Evolutionary conservation across 345 rosid species (phyloP).

Genomic region (Sonneratia caseolaris): DNA sequence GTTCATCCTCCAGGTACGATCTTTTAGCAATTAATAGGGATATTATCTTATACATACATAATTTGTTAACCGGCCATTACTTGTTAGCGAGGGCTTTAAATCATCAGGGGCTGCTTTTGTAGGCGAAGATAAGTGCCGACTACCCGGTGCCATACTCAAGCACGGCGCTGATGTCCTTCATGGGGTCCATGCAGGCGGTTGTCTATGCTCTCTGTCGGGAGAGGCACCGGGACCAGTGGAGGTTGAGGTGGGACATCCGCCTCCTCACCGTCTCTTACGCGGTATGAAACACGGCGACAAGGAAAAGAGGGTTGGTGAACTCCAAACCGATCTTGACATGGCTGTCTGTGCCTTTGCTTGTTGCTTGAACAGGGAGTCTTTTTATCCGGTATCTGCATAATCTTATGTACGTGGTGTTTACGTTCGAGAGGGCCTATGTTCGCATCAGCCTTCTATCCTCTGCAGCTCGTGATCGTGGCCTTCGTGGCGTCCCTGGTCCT

Average conservation of each 20-base stretch:
- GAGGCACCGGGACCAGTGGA: slow-evolving; percentile 23
- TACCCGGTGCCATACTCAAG: slow-evolving; percentile 7
- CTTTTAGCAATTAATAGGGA: too few relatives aligned
- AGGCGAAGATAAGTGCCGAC: slow-evolving; percentile 3
- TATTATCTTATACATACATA: too few relatives aligned
- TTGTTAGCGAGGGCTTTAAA: too few relatives aligned
- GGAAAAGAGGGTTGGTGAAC: too few relatives aligned
- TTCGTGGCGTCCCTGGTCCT: slow-evolving; percentile 9
- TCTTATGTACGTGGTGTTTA: slow-evolving; percentile 12
- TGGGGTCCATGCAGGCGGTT: slow-evolving; percentile 8
- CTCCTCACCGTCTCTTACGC: slow-evolving; percentile 11
- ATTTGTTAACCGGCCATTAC: too few relatives aligned
- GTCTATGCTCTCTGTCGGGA: slow-evolving; percentile 15
- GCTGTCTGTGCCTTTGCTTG: too few relatives aligned
- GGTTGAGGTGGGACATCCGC: slow-evolving; percentile 24
- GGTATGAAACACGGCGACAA: slow-evolving; percentile 4
- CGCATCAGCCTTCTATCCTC: slow-evolving; percentile 20
- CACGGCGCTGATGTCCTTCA: slow-evolving; percentile 5
- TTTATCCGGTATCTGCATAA: slow-evolving; percentile 7
- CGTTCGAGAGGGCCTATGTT: slow-evolving; percentile 20
- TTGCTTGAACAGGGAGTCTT: slow-evolving; percentile 15
- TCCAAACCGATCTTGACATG: too few relatives aligned
- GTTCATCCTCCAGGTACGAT: slow-evolving; percentile 5
- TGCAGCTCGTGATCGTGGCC: slow-evolving; percentile 16
- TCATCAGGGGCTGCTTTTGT: background rate